phyloP scores from a whole-genome alignment of 75 land plant species.

The Cryptomeria japonica region DNA sequence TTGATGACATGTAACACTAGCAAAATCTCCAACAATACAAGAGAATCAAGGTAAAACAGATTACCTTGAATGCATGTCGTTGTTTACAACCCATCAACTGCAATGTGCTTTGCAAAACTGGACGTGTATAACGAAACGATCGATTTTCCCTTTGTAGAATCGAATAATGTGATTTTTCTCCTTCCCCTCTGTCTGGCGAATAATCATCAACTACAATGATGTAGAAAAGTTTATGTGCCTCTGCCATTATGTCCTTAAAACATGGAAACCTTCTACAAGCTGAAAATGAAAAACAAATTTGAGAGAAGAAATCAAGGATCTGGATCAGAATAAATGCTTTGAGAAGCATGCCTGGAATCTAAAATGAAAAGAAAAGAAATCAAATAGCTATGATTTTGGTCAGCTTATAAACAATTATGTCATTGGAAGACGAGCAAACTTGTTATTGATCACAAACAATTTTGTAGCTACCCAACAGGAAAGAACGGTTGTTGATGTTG shows the following conservation, averaged over 20 bases:
- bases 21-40: background rate
- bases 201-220: conserved; percentile 1
- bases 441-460: background rate
- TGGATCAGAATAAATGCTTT: background rate
- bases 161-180: conserved; percentile 5
- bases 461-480: background rate
- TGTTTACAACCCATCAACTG: conserved; percentile 99
- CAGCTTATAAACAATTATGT: background rate
- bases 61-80: conserved; percentile 95
- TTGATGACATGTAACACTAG: background rate
- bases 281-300: background rate
- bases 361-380: conserved; percentile 1
- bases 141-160: background rate
- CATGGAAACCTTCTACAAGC: background rate
- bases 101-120: conserved; percentile 85
- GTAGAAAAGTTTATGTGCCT: conserved; percentile 7
- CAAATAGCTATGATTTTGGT: background rate
- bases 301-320: background rate
- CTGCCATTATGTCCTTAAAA: conserved; percentile 3
- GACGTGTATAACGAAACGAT: conserved; percentile 74
- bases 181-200: conserved; percentile 3
- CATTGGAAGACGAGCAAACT: background rate
- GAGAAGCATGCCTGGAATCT: background rate
- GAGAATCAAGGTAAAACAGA: background rate
- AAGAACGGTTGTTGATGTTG: background rate